Base-by-base conservation (phyloP, 805 yeast genomes). In the Starmerella lactis-condensi region DNA sequence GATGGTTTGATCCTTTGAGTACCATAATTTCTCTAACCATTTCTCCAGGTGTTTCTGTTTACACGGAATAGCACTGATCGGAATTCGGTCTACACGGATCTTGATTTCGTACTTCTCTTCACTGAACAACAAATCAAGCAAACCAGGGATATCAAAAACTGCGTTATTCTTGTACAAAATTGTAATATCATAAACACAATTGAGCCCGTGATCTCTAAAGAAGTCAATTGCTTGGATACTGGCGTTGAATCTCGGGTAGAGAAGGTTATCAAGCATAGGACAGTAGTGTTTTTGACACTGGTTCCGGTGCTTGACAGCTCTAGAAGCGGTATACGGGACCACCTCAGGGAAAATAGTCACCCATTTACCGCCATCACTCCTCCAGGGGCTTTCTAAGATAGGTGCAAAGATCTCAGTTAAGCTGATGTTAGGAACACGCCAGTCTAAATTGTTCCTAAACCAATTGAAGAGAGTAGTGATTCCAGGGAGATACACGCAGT, bases 341-440 rank as follows among this genome's bases (percentile, higher is more conserved):
- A 77, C 93, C 51, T 83, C 95, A 0, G 95, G 95, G 41, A 82
- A 82, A 6, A 77, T 40, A 1, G 72, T 69, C 0, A 81, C 43
- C 78, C 91, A 38, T 13, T 38, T 42, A 11, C 33, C 39, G 16
- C 30, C 37, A 16, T 22, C 31, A 26, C 18, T 31, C 8, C 17
- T 26, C 33, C 23, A 32, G n/a, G 30, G 46, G 28, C 31, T 32
- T 15, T 38, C 38, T 11, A 39, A 29, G 1, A 42, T 30, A 4
- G 38, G 37, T 14, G 25, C n/a, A 13, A 44, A 35, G 9, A 30
- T 28, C 14, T 29, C 30, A n/a, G 31, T 31, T 15, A 43, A 37
- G 14, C 11, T 23, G 10, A 19, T 27, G 17, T 17, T 24, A 4
- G 47, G 38, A 9, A 46, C 37, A 2, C 32, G n/a, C 51, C 51